phyloP scores from a whole-genome alignment of 768 basidiomycete genomes.

The Pleurotus citrinopileatus region DNA sequence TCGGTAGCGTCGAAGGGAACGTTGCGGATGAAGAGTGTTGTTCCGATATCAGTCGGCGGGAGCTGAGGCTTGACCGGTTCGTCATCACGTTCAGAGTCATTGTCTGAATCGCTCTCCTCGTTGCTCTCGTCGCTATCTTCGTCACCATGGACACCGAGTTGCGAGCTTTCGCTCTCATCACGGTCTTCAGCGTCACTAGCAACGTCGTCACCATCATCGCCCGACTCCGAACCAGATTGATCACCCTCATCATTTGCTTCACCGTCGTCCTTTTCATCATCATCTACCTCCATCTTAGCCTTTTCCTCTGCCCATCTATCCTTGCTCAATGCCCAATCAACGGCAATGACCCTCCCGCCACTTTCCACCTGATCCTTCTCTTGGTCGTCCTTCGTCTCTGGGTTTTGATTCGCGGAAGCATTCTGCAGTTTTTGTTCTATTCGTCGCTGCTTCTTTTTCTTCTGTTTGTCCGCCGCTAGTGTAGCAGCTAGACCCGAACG shows the following conservation, averaged over 20 bases:
- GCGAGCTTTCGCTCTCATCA: conserved; percentile 29
- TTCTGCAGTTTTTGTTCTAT: conserved; percentile 48
- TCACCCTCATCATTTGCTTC: conserved; percentile 26
- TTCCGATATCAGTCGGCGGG: conserved; percentile 83
- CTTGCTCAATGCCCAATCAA: conserved; percentile 96
- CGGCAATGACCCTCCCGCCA: conserved; percentile 65
- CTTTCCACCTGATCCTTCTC: conserved; percentile 37
- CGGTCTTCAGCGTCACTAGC: conserved; percentile 25
- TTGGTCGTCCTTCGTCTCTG: conserved; percentile 28
- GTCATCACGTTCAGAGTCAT: conserved; percentile 33
- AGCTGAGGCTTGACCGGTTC: conserved; percentile 61
- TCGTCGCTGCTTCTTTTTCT: conserved; percentile 59
- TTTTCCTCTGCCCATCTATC: conserved; percentile 86
- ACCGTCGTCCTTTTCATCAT: conserved; percentile 31
- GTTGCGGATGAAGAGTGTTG: conserved; percentile 92
- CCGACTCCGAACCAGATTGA: no score
- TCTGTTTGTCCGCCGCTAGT: conserved; percentile 61
- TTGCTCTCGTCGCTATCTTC: conserved; percentile 39
- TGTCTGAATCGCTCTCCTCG: conserved; percentile 31
- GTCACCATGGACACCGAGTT: conserved; percentile 42
- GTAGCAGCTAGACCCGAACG: conserved; percentile 58
- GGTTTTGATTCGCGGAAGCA: conserved; percentile 33
- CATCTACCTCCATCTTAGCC: conserved; percentile 45
- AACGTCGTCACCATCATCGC: conserved; percentile 21
- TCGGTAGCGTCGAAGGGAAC: conserved; percentile 91